phyloP scores from a whole-genome alignment of 164 flowering plant species.

The Berberis vulgaris region DNA sequence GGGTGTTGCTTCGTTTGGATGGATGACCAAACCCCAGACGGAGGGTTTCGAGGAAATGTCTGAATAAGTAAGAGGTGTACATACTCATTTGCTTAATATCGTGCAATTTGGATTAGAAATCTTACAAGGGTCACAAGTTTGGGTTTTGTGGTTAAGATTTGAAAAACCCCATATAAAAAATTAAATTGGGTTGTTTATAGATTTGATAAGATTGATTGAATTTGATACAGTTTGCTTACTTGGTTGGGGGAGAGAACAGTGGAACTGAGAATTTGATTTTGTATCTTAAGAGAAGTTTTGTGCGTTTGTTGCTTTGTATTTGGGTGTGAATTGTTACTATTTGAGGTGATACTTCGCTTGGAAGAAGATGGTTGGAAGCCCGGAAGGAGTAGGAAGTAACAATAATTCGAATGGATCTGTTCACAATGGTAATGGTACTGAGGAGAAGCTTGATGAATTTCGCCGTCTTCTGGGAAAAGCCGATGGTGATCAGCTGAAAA shows the following conservation, averaged over 20 bases:
- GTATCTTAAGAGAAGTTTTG: background rate
- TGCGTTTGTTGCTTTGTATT: background rate
- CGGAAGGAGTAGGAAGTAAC: constrained; percentile 13
- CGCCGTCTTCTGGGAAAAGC: constrained; percentile 63
- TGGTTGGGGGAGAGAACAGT: background rate
- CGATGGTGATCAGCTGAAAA: constrained; percentile 62
- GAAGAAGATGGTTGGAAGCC: constrained; percentile 37
- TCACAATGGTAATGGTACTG: constrained; percentile 28
- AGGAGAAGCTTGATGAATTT: constrained; percentile 61
- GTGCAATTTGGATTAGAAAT: too few species aligned
- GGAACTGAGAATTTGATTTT: background rate
- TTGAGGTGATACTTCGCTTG: background rate
- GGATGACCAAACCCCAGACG: too few species aligned
- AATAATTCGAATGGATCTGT: constrained; percentile 31
- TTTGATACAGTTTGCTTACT: background rate
- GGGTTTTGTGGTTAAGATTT: too few species aligned
- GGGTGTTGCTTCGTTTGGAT: too few species aligned
- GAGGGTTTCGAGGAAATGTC: too few species aligned
- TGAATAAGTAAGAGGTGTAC: too few species aligned
- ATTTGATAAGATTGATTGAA: background rate
- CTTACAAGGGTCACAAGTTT: too few species aligned
- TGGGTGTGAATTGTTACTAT: background rate
- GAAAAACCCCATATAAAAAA: constrained; percentile 2
- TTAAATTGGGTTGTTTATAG: constrained; percentile 2
- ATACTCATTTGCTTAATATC: too few species aligned